phyloP scores from a whole-genome alignment of 2,329 filamentous ascomycete species.

The Boeremia lycopersici region DNA sequence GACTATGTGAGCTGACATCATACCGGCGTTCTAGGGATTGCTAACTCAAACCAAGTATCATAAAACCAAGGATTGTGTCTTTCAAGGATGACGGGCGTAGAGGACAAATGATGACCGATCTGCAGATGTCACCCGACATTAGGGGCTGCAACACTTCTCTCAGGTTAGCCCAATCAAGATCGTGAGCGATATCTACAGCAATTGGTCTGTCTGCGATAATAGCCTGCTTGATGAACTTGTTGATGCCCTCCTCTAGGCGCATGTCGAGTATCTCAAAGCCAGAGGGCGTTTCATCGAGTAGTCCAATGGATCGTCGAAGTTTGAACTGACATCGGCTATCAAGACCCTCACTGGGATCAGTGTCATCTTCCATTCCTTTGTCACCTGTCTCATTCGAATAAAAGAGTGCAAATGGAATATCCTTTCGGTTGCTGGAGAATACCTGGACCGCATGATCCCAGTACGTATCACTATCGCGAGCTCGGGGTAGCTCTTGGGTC shows the following conservation, averaged over 20 bases:
- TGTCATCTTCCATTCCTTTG: slow-evolving; percentile 6
- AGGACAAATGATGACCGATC: slow-evolving; percentile 43
- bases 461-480: slow-evolving; percentile 70
- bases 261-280: slow-evolving; percentile 33
- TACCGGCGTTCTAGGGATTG: background rate
- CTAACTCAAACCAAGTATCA: slow-evolving; percentile 46
- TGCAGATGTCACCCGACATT: slow-evolving; percentile 44
- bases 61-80: slow-evolving; percentile 47
- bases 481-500: slow-evolving; percentile 70
- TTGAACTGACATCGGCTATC: slow-evolving; percentile 20
- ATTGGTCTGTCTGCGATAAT: slow-evolving; percentile 30
- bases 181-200: slow-evolving; percentile 35
- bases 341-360: slow-evolving; percentile 5
- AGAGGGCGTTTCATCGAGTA: slow-evolving; percentile 24
- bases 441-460: slow-evolving; percentile 72
- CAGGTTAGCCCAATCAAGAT: slow-evolving; percentile 35
- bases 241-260: slow-evolving; percentile 19
- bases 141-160: slow-evolving; percentile 38
- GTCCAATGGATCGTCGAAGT: slow-evolving; percentile 32
- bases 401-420: slow-evolving; percentile 34
- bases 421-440: slow-evolving; percentile 70
- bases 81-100: slow-evolving; percentile 42
- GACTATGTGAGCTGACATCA: background rate
- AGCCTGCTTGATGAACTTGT: slow-evolving; percentile 41
- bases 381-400: slow-evolving; percentile 29